phyloP scores from a whole-genome alignment of 768 basidiomycete species.

The Mycena olivaceomarginata region DNA sequence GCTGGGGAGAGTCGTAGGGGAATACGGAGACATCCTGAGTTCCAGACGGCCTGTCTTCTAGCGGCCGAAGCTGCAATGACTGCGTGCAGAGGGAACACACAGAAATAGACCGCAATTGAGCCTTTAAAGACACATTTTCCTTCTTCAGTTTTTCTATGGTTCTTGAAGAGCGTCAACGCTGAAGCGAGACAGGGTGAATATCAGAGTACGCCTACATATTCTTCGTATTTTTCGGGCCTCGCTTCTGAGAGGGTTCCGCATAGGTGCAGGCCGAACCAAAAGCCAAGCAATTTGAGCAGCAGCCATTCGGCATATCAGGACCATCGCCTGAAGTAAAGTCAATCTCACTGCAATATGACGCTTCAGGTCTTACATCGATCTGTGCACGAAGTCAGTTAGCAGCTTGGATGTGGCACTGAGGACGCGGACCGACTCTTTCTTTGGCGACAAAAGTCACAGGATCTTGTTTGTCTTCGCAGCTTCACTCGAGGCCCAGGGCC shows the following conservation, averaged over 20 bases:
- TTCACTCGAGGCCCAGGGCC: too few relatives aligned
- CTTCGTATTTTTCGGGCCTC: constrained; percentile 25
- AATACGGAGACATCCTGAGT: not conserved
- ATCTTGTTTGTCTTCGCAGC: not conserved
- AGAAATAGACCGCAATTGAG: not conserved
- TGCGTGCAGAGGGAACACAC: not conserved
- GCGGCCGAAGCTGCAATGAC: not conserved
- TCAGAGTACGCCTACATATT: not conserved
- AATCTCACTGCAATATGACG: not conserved
- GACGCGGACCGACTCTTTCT: constrained; percentile 15
- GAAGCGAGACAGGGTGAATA: not conserved
- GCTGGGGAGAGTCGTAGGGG: not conserved
- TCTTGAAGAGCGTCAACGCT: constrained; percentile 46
- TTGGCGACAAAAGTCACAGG: constrained; percentile 20
- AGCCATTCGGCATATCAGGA: not conserved
- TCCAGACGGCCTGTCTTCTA: not conserved
- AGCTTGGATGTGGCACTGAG: not conserved
- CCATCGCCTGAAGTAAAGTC: constrained; percentile 26
- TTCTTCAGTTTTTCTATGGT: constrained; percentile 70
- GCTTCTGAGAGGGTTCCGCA: constrained; percentile 13
- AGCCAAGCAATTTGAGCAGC: constrained; percentile 32
- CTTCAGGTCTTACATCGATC: constrained; percentile 31
- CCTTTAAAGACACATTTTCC: not conserved
- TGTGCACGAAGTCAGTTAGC: not conserved
- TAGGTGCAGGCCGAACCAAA: constrained; percentile 35